Base-by-base conservation (phyloP, 2,329 filamentous ascomycete genomes). In the Colletotrichum sublineola region DNA sequence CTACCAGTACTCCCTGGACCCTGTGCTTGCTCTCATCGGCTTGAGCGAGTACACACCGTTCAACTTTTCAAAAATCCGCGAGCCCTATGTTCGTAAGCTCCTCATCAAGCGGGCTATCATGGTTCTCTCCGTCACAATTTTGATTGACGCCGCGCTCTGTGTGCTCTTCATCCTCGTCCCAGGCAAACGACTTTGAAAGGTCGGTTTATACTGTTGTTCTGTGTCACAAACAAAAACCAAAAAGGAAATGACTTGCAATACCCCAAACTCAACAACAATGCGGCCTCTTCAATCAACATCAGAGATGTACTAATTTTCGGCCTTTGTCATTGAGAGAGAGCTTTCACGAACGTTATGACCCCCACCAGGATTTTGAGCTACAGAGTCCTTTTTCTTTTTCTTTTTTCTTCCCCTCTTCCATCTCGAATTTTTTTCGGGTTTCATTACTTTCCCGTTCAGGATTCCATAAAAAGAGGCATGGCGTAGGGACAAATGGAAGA, bases 11-110 rank as follows among this genome's bases (percentile, higher is more conserved):
- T 95, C 94, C 75, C 90, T 99, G 63, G 96, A 99, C 78, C 96
- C 97, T 0, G 86, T 97, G 74, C 90, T 98, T 81, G 96, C 95
- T 5, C 87, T 98, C 29, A 81, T 93, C n/a, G 95, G 96, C 46
- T 92, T 92, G 81, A 98, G 95, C 85, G 97, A 99, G 84, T 98
- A 98, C 84, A 98, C 96, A 0, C 95, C 97, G 63, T 95, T 98
- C 87, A 93, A 92, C 82, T 98, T 97, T 85, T 93, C 93, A 33
- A 89, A 90, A 52, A 94, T 98, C 75, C 91, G 93, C 67, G 96
- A 99, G 82, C 94, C 95, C 0, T 99, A 96, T 80, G 93, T 99
- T 67, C 92, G 94, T 75, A 93, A 91, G 79, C 90, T 98, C 29
- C 88, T 99, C 68, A 91, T 90, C 76, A 95, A 95, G 80, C 92